Conservation (phyloP, 1,139 yeast species). For the Pneumocystis carinii region DNA sequence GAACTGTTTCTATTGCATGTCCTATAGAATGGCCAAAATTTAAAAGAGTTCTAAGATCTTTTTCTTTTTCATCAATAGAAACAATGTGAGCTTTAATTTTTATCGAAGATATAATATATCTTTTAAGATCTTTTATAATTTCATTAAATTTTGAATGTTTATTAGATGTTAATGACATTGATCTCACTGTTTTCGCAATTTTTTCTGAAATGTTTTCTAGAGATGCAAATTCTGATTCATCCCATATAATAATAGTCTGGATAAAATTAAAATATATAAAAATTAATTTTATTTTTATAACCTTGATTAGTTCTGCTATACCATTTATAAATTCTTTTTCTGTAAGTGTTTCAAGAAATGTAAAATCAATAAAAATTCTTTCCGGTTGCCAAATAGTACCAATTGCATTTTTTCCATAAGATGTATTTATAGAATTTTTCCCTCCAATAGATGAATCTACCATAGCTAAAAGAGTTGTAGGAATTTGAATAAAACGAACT, state of each 20-base stretch:
- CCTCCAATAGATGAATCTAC: constrained; percentile 98
- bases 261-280: not conserved
- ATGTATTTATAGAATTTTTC: constrained; percentile 97
- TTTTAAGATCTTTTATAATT: constrained; percentile 58
- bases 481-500: constrained; percentile 82
- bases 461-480: constrained; percentile 89
- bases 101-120: constrained; percentile 73
- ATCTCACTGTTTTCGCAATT: constrained; percentile 40
- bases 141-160: not conserved
- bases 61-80: constrained; percentile 86
- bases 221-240: constrained; percentile 70
- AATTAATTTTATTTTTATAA: constrained; percentile 11
- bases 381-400: constrained; percentile 98
- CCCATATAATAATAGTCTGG: constrained; percentile 91
- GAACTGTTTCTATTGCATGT: constrained; percentile 92
- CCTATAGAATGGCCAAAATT: constrained; percentile 97
- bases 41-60: constrained; percentile 77
- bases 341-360: constrained; percentile 77
- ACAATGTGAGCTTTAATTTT: constrained; percentile 90
- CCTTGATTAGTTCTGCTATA: constrained; percentile 91
- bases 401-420: constrained; percentile 83
- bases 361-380: constrained; percentile 74
- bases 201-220: constrained; percentile 59
- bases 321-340: constrained; percentile 92
- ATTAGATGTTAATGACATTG: not conserved